phyloP scores from a whole-genome alignment of 2,329 filamentous ascomycete species.

The Aspergillus luchuensis region DNA sequence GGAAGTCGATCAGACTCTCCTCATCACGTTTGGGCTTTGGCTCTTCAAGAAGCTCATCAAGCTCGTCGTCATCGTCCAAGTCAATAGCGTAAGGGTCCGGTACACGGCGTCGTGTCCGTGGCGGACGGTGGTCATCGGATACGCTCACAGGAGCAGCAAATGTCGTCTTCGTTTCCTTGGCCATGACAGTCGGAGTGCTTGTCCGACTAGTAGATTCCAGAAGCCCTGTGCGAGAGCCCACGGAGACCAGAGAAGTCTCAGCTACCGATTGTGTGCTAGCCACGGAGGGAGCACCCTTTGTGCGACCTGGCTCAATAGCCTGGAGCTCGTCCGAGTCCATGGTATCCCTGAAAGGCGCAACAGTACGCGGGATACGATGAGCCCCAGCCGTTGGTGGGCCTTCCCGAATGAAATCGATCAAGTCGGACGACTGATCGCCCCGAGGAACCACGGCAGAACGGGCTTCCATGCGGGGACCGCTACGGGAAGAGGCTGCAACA shows the following conservation, averaged over 20 bases:
- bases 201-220: slow-evolving; percentile 46
- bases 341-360: slow-evolving; percentile 81
- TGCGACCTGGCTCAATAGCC: slow-evolving; percentile 33
- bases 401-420: slow-evolving; percentile 93
- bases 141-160: slow-evolving; percentile 11
- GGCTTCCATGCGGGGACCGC: slow-evolving; percentile 62
- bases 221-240: slow-evolving; percentile 73
- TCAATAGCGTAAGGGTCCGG: slow-evolving; percentile 95
- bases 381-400: slow-evolving; percentile 69
- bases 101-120: slow-evolving; percentile 73
- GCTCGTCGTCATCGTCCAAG: slow-evolving; percentile 65
- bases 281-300: slow-evolving; percentile 38
- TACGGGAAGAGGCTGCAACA: slow-evolving; percentile 22
- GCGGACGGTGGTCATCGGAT: slow-evolving; percentile 56
- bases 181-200: slow-evolving; percentile 28
- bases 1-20: slow-evolving; percentile 53
- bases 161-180: slow-evolving; percentile 7
- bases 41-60: slow-evolving; percentile 56
- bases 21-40: slow-evolving; percentile 43
- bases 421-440: slow-evolving; percentile 72
- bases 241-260: slow-evolving; percentile 58
- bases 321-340: slow-evolving; percentile 78
- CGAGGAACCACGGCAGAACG: slow-evolving; percentile 68
- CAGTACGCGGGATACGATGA: slow-evolving; percentile 76
- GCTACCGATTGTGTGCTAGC: slow-evolving; percentile 51